phyloP scores from a whole-genome alignment of 1,284 basidiomycete genomes.

The Entoloma clypeatum region DNA sequence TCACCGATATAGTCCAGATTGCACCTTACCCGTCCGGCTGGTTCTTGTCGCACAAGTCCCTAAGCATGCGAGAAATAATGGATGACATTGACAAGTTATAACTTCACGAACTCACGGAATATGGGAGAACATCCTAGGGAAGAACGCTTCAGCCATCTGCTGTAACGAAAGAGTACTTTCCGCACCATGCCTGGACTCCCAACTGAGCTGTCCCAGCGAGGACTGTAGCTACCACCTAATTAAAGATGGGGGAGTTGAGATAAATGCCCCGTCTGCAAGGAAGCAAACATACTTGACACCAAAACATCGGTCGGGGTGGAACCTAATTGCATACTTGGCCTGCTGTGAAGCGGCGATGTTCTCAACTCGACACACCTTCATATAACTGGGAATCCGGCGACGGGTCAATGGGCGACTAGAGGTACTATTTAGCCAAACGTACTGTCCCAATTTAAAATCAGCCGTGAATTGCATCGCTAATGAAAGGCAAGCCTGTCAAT shows the following conservation, averaged over 20 bases:
- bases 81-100: no score
- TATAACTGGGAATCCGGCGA: conserved; percentile 26
- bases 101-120: conserved; percentile 39
- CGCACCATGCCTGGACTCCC: conserved; percentile 53
- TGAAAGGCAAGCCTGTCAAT: conserved; percentile 14
- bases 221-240: conserved; percentile 49
- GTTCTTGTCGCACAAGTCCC: conserved; percentile 40
- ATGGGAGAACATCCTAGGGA: conserved; percentile 48
- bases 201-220: conserved; percentile 58
- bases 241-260: conserved; percentile 1
- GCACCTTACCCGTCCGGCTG: conserved; percentile 37
- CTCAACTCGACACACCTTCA: conserved; percentile 25
- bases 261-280: no score
- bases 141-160: conserved; percentile 1
- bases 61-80: conserved; percentile 12
- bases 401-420: conserved; percentile 1
- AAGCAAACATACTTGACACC: conserved; percentile 30
- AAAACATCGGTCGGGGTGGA: conserved; percentile 57
- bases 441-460: conserved; percentile 70
- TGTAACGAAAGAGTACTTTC: not conserved
- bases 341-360: not conserved
- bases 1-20: no score
- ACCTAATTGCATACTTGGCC: conserved; percentile 18
- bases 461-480: conserved; percentile 54
- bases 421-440: conserved; percentile 31